Evolutionary conservation across 306 rosid genomes (phyloP), one percentile per base, ranked within the genome.

Genomic region (Herpetospermum pedunculosum): DNA sequence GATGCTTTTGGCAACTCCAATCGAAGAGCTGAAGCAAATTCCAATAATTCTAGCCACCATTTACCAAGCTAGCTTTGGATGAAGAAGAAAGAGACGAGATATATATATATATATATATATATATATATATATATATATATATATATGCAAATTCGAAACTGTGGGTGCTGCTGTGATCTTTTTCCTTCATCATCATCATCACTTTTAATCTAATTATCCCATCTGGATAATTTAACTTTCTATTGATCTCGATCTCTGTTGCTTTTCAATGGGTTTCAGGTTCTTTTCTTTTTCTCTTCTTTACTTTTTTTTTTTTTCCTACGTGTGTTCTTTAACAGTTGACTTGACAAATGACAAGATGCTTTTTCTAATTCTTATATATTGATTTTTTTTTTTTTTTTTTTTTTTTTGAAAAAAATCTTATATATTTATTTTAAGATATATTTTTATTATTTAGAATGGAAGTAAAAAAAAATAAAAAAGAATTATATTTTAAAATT

Each of bases 1-100:
- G 76, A 84, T 38, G 65, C 28, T 29, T 59, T 77, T 44, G 64
- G 75, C 53, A 77, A 28, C 62, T n/a, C 80, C 8, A 76, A 70
- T 65, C 73, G 37, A 9, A 58, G 65, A 73, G 64, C 75, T 8
- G 53, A 68, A 65, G 72, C 72, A 28, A 58, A 58, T 38, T 70
- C 82, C 23, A 38, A 54, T 67, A n/a, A n/a, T n/a, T 10, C 77
- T 67, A 35, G 28, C 75, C 21, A 52, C 44, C 37, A 38, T 80
- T 15, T 32, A 15, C 19, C 38, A 59, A 59, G 38, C 41, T 59
- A 59, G 67, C 30, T 53, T n/a, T 53, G 7, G n/a, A 55, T 1
- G 21, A 57, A 28, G n/a, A 55, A 23, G 62, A 54, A 54, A 2
- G 8, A 40, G 44, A 40, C 7, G 44, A 41, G 48, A 44, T n/a